A percentile compares a stretch with the other conserved stretches of the same genome.
These are phyloP conservation scores for Geotrichum histeridarum DNA, from an alignment of 1,139 yeast species.

Conservation along the genomic window DNA sequence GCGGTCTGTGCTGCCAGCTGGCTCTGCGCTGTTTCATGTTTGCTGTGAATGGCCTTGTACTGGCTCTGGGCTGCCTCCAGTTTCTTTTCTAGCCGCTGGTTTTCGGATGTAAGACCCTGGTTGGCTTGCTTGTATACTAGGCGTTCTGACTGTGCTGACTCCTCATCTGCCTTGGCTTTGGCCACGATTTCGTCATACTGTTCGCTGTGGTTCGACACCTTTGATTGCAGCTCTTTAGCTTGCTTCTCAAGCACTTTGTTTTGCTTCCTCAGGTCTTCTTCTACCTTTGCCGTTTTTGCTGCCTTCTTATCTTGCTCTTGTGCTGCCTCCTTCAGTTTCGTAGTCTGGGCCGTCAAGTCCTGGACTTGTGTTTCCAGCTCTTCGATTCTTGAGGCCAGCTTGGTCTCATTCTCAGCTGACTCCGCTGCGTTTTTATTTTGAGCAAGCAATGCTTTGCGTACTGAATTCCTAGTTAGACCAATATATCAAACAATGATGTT, in stretches of 20 bases:
- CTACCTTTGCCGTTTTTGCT: not conserved
- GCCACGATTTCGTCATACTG: not conserved
- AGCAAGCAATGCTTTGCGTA: slow-evolving; percentile 40
- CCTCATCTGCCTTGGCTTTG: no score
- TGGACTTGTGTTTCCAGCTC: not conserved
- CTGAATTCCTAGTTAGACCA: slow-evolving; percentile 32
- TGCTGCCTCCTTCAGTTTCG: not conserved
- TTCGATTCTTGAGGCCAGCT: not conserved
- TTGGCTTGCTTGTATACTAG: not conserved
- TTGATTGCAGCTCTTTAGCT: not conserved
- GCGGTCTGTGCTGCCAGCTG: no score
- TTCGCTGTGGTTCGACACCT: not conserved
- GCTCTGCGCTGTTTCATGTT: no score
- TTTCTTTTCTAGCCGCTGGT: not conserved
- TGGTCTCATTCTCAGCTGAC: slow-evolving; percentile 23
- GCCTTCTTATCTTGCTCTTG: not conserved
- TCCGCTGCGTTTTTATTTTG: slow-evolving; percentile 31
- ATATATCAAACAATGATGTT: not conserved
- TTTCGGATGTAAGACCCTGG: not conserved
- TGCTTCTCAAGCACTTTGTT: not conserved
- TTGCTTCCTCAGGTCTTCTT: not conserved
- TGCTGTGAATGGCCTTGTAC: no score
- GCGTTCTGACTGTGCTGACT: not conserved
- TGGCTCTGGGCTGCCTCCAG: no score
- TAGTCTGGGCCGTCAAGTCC: not conserved